Base-by-base conservation (phyloP, 2,329 filamentous ascomycete species). In the Sclerotinia subarctica region DNA sequence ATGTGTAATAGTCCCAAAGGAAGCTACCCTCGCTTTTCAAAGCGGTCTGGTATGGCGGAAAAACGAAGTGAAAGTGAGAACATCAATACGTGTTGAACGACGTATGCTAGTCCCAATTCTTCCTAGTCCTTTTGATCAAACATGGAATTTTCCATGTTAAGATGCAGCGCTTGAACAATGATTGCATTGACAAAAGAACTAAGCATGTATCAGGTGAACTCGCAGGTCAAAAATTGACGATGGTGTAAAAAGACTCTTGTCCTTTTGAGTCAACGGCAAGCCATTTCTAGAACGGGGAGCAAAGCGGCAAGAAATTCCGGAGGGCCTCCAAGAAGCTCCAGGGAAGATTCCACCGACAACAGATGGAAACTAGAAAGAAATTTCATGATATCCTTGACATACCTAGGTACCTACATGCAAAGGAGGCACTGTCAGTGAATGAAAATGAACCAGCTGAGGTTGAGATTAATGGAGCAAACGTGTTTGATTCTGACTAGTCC, bases 231-330 rank as follows among this genome's bases (percentile, higher is more conserved):
- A 56, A 35, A 57, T 42, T 35, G 35, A 38, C 10, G n/a, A n/a
- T 32, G 29, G 29, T 13, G 35, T 21, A 56, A 19, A 56, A 35
- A 35, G 11, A 1, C 19, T 56, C 35, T 56, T 32, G 21, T 32
- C 53, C 5, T 7, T 29, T n/a, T 56, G 53, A 56, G 53, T 56
- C 53, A 56, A 35, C 53, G 53, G 53, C 53, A 56, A 56, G 21
- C 53, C 21, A n/a, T 56, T 15, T n/a, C 13, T 32, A 13, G 19
- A 13, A 35, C 29, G 32, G 29, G 21, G 29, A n/a, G 53, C 35
- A 15, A 54, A 56, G 2, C 29, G 5, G 29, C 35, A 10, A 8
- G 29, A 35, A 42, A 42, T 56, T 11, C 19, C 19, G 1, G 54
- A n/a, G 32, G 54, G 54, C 54, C 54, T 57, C 32, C 52, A 13